Percentiles rank a stretch among this genome's conserved stretches.
Evolutionary conservation across 208 protist species (phyloP).

Genomic region (Trypanosoma melophagium): DNA sequence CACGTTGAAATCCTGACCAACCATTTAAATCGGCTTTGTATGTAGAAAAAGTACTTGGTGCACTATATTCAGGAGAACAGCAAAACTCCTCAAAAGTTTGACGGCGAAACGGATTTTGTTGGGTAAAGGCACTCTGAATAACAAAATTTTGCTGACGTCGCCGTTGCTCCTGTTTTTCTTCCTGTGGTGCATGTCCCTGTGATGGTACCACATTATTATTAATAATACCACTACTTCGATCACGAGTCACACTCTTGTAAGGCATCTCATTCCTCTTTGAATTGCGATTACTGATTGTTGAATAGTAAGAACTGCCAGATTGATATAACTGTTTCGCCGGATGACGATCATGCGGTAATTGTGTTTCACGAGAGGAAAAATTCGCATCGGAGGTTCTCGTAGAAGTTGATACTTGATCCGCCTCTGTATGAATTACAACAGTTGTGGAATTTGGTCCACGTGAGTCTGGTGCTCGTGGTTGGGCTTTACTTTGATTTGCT

Average conservation of each 20-base stretch:
- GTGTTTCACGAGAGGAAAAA: not conserved
- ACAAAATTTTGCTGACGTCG: constrained; percentile 18
- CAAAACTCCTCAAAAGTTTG: constrained; percentile 74
- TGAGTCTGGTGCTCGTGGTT: not conserved
- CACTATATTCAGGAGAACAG: constrained; percentile 44
- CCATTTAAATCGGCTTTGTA: constrained; percentile 18
- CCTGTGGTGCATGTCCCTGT: not conserved
- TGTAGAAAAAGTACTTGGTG: constrained; percentile 30
- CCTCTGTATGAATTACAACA: not conserved
- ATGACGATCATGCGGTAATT: not conserved
- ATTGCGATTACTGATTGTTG: not conserved
- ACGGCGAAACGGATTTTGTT: constrained; percentile 70
- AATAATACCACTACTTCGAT: not conserved
- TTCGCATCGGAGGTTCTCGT: not conserved
- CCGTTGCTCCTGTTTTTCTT: not conserved
- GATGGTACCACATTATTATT: not conserved
- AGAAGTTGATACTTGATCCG: not conserved
- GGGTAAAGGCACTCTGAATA: constrained; percentile 62
- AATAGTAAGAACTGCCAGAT: not conserved
- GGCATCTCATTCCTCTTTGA: not conserved
- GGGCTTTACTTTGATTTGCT: not conserved
- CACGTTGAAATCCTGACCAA: constrained; percentile 13
- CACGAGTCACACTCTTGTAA: not conserved
- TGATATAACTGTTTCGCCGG: no score
- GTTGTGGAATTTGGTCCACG: constrained; percentile 14